A percentile compares a stretch with the other conserved stretches of the same genome.
Conservation (phyloP, 805 yeast genomes). For the Candida chauliodis region DNA sequence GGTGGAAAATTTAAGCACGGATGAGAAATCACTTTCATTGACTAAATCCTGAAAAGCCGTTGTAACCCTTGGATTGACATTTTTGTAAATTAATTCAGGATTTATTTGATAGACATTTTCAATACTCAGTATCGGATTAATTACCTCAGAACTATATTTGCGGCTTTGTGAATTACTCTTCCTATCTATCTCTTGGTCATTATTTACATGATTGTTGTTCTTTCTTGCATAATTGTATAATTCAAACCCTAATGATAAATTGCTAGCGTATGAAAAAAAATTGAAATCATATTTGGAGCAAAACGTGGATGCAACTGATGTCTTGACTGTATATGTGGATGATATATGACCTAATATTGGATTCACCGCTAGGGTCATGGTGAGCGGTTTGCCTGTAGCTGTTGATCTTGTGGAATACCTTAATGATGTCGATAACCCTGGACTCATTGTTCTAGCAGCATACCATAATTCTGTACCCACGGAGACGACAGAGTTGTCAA, state of each 20-base stretch:
- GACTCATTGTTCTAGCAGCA: conserved; percentile 78
- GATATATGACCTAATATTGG: conserved; percentile 89
- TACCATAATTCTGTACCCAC: conserved; percentile 89
- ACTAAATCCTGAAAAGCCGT: conserved; percentile 50
- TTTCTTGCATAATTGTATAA: conserved; percentile 53
- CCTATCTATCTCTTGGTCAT: neutral
- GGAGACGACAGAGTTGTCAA: conserved; percentile 63
- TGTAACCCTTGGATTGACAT: conserved; percentile 29
- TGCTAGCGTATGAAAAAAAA: conserved; percentile 83
- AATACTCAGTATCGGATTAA: conserved; percentile 23
- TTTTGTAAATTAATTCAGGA: conserved; percentile 18
- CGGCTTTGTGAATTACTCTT: neutral
- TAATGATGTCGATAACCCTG: conserved; percentile 82
- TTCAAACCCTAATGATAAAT: conserved; percentile 82
- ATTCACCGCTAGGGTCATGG: conserved; percentile 81
- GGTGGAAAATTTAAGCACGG: conserved; percentile 72
- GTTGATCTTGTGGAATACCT: conserved; percentile 84
- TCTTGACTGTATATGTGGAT: conserved; percentile 81
- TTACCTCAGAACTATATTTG: conserved; percentile 8
- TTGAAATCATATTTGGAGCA: conserved; percentile 87
- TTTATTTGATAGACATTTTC: conserved; percentile 26
- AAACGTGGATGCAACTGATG: conserved; percentile 70
- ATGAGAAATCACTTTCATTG: conserved; percentile 53
- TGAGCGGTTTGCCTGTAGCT: conserved; percentile 83
- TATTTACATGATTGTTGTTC: conserved; percentile 2